Conservation (phyloP, 441 rosid genomes). For the Gossypium davidsonii region DNA sequence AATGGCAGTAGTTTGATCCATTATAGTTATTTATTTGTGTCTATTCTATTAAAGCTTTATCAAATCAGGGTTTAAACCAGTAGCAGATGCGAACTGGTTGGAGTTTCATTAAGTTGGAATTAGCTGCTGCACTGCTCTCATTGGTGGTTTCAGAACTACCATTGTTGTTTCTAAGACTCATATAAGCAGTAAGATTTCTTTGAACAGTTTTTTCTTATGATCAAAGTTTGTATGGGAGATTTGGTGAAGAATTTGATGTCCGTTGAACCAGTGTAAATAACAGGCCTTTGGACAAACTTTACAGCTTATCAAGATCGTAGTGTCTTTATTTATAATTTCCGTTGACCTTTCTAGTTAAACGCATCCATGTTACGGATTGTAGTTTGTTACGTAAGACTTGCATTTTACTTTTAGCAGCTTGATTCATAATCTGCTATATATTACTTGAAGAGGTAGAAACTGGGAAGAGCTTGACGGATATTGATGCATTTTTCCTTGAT, state of each 20-base stretch:
- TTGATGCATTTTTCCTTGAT: neutral
- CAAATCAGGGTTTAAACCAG: slow-evolving; percentile 12
- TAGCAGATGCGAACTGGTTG: neutral
- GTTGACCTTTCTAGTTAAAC: neutral
- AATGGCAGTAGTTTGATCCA: neutral
- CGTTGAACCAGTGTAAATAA: neutral
- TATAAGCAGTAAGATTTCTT: neutral
- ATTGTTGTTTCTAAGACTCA: neutral
- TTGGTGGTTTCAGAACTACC: neutral
- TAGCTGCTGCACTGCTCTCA: neutral
- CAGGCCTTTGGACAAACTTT: neutral
- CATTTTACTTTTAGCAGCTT: neutral
- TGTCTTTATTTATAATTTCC: neutral
- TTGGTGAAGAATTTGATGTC: neutral
- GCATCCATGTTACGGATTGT: neutral
- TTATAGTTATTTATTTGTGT: neutral
- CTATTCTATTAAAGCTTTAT: neutral
- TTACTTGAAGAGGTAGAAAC: neutral
- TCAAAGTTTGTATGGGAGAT: neutral
- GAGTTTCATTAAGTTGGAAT: neutral
- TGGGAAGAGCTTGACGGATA: neutral
- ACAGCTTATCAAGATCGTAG: neutral
- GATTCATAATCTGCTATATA: neutral
- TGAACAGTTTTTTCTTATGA: neutral
- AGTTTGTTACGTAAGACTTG: neutral